These are phyloP conservation scores for Euryodendron excelsum DNA, from an alignment of 148 eudicot species.

Conservation along the genomic window DNA sequence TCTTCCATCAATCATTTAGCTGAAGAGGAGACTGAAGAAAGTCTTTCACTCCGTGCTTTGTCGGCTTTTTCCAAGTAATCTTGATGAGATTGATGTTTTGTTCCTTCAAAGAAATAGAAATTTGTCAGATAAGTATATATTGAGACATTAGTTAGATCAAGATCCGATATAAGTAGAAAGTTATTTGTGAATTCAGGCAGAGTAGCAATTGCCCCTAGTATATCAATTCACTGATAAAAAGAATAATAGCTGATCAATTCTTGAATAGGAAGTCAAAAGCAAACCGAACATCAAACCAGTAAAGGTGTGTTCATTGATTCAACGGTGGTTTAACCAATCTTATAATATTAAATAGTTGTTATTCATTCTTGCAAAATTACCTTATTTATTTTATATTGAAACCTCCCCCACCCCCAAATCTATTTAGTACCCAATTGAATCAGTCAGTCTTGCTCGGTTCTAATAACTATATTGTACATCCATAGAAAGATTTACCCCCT, in stretches of 20 bases:
- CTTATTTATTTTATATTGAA: too few species aligned
- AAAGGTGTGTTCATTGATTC: too few species aligned
- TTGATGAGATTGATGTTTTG: slow-evolving; percentile 73
- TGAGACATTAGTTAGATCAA: not conserved
- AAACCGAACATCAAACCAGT: too few species aligned
- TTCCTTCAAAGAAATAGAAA: slow-evolving; percentile 38
- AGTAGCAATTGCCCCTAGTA: not conserved
- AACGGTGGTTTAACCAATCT: too few species aligned
- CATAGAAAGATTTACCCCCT: not conserved
- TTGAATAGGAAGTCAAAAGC: not conserved
- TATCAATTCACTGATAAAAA: too few species aligned
- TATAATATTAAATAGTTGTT: too few species aligned
- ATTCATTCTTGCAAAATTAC: too few species aligned
- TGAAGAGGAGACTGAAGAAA: slow-evolving; percentile 45
- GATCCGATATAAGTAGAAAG: too few species aligned
- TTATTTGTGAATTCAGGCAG: not conserved
- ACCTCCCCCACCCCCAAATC: too few species aligned
- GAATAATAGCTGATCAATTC: not conserved
- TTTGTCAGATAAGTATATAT: not conserved
- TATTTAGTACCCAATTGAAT: too few species aligned
- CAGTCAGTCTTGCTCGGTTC: too few species aligned
- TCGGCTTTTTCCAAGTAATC: slow-evolving; percentile 76
- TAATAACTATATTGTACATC: too few species aligned
- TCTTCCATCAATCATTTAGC: slow-evolving; percentile 14
- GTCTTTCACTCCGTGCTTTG: slow-evolving; percentile 62